Conservation (phyloP, 495 filamentous ascomycete species). For the Penicillium nucicola region DNA sequence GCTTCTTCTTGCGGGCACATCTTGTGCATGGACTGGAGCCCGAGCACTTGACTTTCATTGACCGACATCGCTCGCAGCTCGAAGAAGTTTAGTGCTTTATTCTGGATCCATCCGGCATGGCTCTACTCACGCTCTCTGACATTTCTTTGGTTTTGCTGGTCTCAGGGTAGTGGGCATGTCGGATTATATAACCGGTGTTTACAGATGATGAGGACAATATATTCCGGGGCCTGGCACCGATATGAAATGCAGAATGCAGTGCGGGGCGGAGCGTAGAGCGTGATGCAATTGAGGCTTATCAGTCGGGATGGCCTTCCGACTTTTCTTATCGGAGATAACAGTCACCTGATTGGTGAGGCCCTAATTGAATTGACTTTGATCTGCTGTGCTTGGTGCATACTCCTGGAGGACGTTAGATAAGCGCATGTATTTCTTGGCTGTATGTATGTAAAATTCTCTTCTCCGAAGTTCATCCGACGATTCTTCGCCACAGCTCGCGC, state of each 20-base stretch:
- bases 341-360: conserved; percentile 5
- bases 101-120: too few relatives aligned
- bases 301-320: conserved; percentile 19
- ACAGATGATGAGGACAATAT: background rate
- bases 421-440: too few relatives aligned
- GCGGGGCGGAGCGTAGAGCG: conserved; percentile 9
- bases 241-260: conserved; percentile 3
- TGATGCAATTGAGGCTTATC: background rate
- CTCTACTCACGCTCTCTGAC: conserved; percentile 22
- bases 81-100: background rate
- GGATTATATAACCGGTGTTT: background rate
- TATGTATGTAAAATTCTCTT: too few relatives aligned
- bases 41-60: conserved; percentile 40
- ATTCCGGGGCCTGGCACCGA: conserved; percentile 13
- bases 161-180: conserved; percentile 15
- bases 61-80: conserved; percentile 35
- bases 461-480: conserved; percentile 20
- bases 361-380: background rate
- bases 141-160: conserved; percentile 20
- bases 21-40: conserved; percentile 30
- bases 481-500: conserved; percentile 36
- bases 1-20: conserved; percentile 29
- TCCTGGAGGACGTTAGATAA: too few relatives aligned
- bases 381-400: background rate
- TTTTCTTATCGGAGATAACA: conserved; percentile 14